Percentiles rank a stretch among this genome's conserved stretches.
phyloP scores from a whole-genome alignment of 176 grass and related monocot genomes.

The Cymbopogon citratus region DNA sequence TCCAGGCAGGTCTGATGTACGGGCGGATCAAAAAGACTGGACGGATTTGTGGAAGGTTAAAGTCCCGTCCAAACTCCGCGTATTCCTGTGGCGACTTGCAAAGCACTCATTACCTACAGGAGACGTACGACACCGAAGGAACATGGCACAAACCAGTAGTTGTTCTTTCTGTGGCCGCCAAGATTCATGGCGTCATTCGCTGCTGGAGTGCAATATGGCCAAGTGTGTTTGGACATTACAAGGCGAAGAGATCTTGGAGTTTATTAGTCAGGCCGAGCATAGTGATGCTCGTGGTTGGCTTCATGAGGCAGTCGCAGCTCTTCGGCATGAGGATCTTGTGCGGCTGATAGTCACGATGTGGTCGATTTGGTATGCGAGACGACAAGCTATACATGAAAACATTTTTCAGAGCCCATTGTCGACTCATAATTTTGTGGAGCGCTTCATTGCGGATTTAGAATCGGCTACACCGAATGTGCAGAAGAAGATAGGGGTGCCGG shows the following conservation, averaged over 20 bases:
- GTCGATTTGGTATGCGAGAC: neutral
- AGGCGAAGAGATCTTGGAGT: neutral
- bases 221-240: neutral
- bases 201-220: neutral
- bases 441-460: neutral
- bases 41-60: too few relatives aligned
- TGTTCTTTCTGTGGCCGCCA: neutral
- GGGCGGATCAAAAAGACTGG: too few relatives aligned
- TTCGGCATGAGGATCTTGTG: neutral
- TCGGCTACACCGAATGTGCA: neutral
- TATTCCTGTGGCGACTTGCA: too few relatives aligned
- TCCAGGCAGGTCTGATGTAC: too few relatives aligned
- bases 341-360: neutral
- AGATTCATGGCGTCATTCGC: neutral
- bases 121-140: neutral
- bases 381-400: neutral
- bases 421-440: neutral
- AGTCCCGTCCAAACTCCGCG: too few relatives aligned
- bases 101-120: too few relatives aligned
- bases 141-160: neutral
- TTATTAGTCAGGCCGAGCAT: neutral
- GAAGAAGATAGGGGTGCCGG: neutral
- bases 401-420: neutral
- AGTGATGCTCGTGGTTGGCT: neutral
- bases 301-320: neutral